Base-by-base conservation (phyloP, 2,329 filamentous ascomycete species). In the Microsporum audouinii region DNA sequence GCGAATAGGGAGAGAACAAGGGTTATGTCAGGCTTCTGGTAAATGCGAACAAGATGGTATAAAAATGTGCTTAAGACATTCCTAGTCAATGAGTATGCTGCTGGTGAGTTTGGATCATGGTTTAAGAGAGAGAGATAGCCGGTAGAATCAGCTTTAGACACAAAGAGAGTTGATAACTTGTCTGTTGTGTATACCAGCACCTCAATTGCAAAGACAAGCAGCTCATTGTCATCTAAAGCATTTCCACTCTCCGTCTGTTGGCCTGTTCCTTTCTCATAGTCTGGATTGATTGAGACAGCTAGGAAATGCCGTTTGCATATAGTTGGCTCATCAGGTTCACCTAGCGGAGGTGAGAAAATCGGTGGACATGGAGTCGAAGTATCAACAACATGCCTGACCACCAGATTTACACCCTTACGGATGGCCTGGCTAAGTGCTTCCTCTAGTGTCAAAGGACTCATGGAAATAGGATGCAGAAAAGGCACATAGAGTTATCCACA, bases 141-240 rank as follows among this genome's bases (percentile, higher is more conserved):
- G 0, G 92, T 96, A 7, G 94, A 96, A 76, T 99, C 94, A 57
- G 94, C 94, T 75, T 99, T 99, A 65, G 91, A 92, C 29, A 99
- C 87, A 72, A 99, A 99, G 60, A 97, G 82, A 2, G 89, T 96
- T 1, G 88, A 95, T 29, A 90, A 82, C 67, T 83, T 82, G 53
- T 83, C 82, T 0, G 91, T 96, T 0, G 85, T 88, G 75, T 95
- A 99, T 63, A 99, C 82, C 67, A 94, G 81, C 58, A 96, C 80
- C 71, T 99, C 94, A 64, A 99, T 81, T 14, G 88, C 92, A 62
- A 95, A 86, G 6, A 92, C 80, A 5, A 96, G 76, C 0, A 95
- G 80, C 64, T 84, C 79, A 23, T 75, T 67, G 34, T 67, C 64
- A 34, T 57, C 66, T 53, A 58, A 58, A 8, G 56, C 33, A 53